Percentiles rank a stretch among this genome's conserved stretches.
Conservation (phyloP, 2,329 filamentous ascomycete genomes). For the Purpureocillium lavendulum region DNA sequence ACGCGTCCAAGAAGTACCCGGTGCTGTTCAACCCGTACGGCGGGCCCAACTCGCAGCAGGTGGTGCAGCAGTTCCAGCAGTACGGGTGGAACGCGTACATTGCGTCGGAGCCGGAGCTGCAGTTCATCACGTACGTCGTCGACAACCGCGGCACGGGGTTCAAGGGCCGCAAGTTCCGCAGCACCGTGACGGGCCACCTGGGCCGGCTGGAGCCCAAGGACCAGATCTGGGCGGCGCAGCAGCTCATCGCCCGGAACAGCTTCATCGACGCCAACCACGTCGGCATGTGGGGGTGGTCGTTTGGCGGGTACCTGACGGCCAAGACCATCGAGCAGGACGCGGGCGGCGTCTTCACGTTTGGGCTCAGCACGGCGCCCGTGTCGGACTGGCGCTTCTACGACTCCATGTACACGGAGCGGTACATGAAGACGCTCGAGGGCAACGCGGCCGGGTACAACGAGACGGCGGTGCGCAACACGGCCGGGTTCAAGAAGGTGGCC, state of each 20-base stretch:
- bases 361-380: conserved; percentile 56
- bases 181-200: conserved; percentile 47
- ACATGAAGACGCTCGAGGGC: conserved; percentile 54
- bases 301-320: conserved; percentile 56
- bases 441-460: conserved; percentile 54
- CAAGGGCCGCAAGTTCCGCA: conserved; percentile 55
- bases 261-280: conserved; percentile 53
- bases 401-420: conserved; percentile 63
- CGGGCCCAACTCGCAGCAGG: conserved; percentile 55
- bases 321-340: conserved; percentile 58
- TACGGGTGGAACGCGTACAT: conserved; percentile 56
- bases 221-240: conserved; percentile 57
- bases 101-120: conserved; percentile 56
- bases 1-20: conserved; percentile 54
- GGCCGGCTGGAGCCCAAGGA: conserved; percentile 57
- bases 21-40: conserved; percentile 61
- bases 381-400: conserved; percentile 66
- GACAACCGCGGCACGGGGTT: conserved; percentile 61
- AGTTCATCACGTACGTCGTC: conserved; percentile 59
- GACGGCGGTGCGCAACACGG: conserved; percentile 47
- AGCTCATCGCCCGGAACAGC: conserved; percentile 37
- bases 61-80: conserved; percentile 45
- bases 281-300: conserved; percentile 63
- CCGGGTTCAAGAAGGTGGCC: conserved; percentile 53
- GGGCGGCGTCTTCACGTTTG: conserved; percentile 53